Evolutionary conservation across 805 yeast species (phyloP), one percentile per base, ranked within the genome.

Genomic region (Cyberlindnera nakhonratchasimensis): DNA sequence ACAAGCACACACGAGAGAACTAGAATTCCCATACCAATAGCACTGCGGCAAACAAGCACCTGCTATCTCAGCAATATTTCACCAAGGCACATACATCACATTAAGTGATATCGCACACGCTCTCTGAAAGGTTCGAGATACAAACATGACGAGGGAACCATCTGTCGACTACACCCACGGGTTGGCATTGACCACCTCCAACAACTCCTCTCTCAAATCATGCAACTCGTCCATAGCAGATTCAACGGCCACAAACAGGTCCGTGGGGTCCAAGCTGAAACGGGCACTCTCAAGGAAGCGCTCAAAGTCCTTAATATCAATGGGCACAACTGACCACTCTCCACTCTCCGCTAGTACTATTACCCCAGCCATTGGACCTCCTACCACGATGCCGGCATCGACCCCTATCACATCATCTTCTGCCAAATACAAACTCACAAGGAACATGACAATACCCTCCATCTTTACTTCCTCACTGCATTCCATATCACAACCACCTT

Each of bases 201-300:
- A 48, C 33, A 47, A 34, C 37, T 56, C 58, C 11, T 55, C 59
- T 4, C 34, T 55, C 6, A 43, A 32, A 12, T 57, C 59, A 12
- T 55, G 47, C 31, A 29, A 40, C 5, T 55, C 61, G 8, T 53
- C 57, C 13, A 23, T 51, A 4, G 49, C 51, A 3, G 54, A 53
- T 18, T 49, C 58, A 7, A 39, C 50, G 12, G 16, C 29, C 6
- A 52, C 54, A 3, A 41, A 45, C 25, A 46, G 37, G 16, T 50
- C 55, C 5, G 33, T 35, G 7, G 41, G 43, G 3, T 26, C 41
- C 16, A 43, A 42, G 39, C 34, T 49, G 22, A 46, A 46, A 26
- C 23, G 17, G 12, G 47, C 35, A 1, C 34, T 49, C 28, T 33
- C 42, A 28, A 25, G 53, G 28, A 46, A 49, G 30, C 45, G 53